Percentiles rank a stretch among this genome's conserved stretches.
Conservation (phyloP, 2,329 filamentous ascomycete species). For the Atkinsonella texensis region DNA sequence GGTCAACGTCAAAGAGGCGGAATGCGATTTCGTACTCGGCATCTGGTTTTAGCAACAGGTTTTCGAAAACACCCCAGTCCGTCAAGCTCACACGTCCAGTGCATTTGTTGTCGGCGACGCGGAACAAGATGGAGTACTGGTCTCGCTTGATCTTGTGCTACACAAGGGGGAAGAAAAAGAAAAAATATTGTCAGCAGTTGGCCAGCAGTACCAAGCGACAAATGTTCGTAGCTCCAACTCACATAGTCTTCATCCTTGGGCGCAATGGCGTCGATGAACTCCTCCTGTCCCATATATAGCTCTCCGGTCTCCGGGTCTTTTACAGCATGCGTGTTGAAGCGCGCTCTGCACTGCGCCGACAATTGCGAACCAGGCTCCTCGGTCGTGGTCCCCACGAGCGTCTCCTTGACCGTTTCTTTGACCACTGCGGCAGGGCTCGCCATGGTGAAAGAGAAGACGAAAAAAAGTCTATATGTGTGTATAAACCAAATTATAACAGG, state of each 20-base stretch:
- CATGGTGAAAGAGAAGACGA: slow-evolving; percentile 15
- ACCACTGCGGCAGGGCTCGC: slow-evolving; percentile 32
- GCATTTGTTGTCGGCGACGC: slow-evolving; percentile 70
- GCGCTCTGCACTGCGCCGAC: slow-evolving; percentile 61
- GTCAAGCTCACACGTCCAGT: slow-evolving; percentile 62
- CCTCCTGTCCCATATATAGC: slow-evolving; percentile 66
- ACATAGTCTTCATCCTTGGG: slow-evolving; percentile 85
- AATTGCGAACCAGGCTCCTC: slow-evolving; percentile 43
- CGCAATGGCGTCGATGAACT: slow-evolving; percentile 85
- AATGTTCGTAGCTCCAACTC: slow-evolving; percentile 27
- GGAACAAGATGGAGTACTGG: slow-evolving; percentile 89
- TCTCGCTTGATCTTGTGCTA: slow-evolving; percentile 97
- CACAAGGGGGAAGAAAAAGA: not conserved
- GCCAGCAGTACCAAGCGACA: not conserved
- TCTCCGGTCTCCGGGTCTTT: slow-evolving; percentile 68
- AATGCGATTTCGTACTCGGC: slow-evolving; percentile 99
- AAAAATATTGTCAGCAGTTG: not conserved
- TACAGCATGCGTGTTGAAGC: slow-evolving; percentile 64
- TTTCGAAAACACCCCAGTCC: slow-evolving; percentile 91
- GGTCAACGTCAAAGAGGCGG: slow-evolving; percentile 82
- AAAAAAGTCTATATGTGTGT: not conserved
- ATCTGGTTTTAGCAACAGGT: slow-evolving; percentile 84
- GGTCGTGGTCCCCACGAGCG: slow-evolving; percentile 47
- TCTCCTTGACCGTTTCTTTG: slow-evolving; percentile 67
- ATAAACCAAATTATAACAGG: not conserved